Evolutionary conservation across 2,329 filamentous ascomycete genomes (phyloP), one percentile per base, ranked within the genome.

Genomic region (Colletotrichum sp.): DNA sequence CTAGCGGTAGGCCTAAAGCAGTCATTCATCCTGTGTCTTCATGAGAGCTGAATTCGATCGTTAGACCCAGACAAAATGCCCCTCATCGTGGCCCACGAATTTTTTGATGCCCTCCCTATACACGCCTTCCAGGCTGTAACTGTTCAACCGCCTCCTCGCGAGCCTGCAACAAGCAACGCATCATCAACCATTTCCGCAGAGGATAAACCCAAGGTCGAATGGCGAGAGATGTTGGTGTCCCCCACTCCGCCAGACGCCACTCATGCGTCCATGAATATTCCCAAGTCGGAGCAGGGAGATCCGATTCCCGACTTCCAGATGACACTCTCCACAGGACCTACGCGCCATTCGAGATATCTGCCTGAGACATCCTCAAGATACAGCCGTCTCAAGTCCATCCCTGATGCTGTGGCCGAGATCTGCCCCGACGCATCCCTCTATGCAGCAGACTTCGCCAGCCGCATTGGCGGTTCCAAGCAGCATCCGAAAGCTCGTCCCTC

Each of bases 51-150:
- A 24, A 12, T 38, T 31, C 24, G 27, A 15, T 57, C 11, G 31
- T 65, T 77, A 93, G 92, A 90, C 74, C 84, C 91, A 27, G 88
- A 89, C 74, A 94, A 93, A 80, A 94, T 92, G 27, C 96, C 97
- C 1, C 97, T 98, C 83, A 98, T 99, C 74, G 91, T 98, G 63
- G 97, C 97, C 6, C 97, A 99, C 82, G 97, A 99, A 82, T 98
- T 99, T 87, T 99, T 99, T 85, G 97, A 99, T 78, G 97, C 97
- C 4, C 92, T 99, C 1, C 97, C 97, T 38, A 98, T 99, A 78
- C 96, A 99, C 82, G 93, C 95, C 74, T 99, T 99, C 82, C 93
- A 98, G 83, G 93, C 94, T 16, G 89, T 96, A 65, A 81, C 84
- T 8, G 82, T 86, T 69, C 36, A 73, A 66, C 64, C 38, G 81